A percentile compares a stretch with the other conserved stretches of the same genome.
Evolutionary conservation across 352 stramenopile genomes (phyloP).

Genomic region (Globisporangium alternatum): DNA sequence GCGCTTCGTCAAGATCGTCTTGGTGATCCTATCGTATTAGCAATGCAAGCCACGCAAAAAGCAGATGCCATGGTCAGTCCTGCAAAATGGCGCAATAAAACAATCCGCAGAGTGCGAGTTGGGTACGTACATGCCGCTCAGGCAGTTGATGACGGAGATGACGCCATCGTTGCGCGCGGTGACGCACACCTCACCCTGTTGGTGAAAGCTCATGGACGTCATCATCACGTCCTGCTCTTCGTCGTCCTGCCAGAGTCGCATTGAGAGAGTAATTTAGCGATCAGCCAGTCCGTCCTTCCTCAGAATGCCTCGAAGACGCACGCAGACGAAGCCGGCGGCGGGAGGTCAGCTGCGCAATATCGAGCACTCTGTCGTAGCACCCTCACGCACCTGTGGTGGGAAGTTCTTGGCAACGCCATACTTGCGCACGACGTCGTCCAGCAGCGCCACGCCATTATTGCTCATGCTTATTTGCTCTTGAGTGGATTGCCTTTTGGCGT

Average conservation of each 20-base stretch:
- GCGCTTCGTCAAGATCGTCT: slow-evolving; percentile 83
- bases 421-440: slow-evolving; percentile 53
- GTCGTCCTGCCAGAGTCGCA: slow-evolving; percentile 37
- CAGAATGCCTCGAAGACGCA: neutral
- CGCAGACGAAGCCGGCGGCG: neutral
- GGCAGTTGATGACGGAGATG: slow-evolving; percentile 78
- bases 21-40: slow-evolving; percentile 52
- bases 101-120: neutral
- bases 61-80: neutral
- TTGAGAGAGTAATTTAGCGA: neutral
- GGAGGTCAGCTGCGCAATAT: neutral
- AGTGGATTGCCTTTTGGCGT: slow-evolving; percentile 9
- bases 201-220: slow-evolving; percentile 74
- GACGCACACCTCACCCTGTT: slow-evolving; percentile 73
- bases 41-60: neutral
- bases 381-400: slow-evolving; percentile 38
- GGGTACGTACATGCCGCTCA: slow-evolving; percentile 71
- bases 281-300: neutral
- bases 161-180: slow-evolving; percentile 76
- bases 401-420: slow-evolving; percentile 75
- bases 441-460: slow-evolving; percentile 37
- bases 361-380: neutral
- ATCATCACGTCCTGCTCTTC: slow-evolving; percentile 59
- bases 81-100: neutral
- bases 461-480: slow-evolving; percentile 10